Conservation (phyloP, 306 rosid species). For the Ammopiptanthus mongolicus region DNA sequence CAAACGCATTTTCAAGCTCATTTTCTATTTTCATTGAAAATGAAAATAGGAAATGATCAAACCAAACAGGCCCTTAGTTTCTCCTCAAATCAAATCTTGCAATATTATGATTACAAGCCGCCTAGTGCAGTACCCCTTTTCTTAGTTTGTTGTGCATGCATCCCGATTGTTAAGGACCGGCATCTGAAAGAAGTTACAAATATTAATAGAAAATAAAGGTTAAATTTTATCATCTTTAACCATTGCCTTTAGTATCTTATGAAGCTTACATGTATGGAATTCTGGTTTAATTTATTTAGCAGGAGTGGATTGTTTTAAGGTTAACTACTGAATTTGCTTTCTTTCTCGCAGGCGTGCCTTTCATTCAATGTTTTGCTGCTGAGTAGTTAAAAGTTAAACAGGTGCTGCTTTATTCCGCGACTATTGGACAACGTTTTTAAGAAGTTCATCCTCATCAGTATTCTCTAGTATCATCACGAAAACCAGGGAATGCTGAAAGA, state of each 20-base stretch:
- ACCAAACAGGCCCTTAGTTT: too few relatives aligned
- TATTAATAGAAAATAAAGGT: background rate
- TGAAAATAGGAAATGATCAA: too few relatives aligned
- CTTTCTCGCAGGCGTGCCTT: constrained; percentile 34
- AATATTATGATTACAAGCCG: background rate
- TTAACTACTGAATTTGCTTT: background rate
- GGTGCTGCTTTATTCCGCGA: constrained; percentile 15
- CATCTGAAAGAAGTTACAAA: background rate
- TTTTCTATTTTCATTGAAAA: too few relatives aligned
- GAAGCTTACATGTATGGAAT: background rate
- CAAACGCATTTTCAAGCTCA: too few relatives aligned
- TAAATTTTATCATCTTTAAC: background rate
- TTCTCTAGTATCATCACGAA: constrained; percentile 37
- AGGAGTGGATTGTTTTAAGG: background rate
- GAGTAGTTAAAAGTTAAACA: constrained; percentile 18
- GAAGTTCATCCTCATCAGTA: background rate
- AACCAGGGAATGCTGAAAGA: constrained; percentile 92
- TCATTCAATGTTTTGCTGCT: background rate
- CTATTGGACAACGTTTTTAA: background rate
- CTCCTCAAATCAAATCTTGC: background rate
- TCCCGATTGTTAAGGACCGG: background rate
- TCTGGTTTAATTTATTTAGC: background rate
- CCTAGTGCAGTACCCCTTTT: background rate
- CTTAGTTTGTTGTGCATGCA: background rate
- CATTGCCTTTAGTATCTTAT: background rate